These are phyloP conservation scores for Pleurotus platypus DNA, from an alignment of 768 basidiomycete species.

Conservation along the genomic window DNA sequence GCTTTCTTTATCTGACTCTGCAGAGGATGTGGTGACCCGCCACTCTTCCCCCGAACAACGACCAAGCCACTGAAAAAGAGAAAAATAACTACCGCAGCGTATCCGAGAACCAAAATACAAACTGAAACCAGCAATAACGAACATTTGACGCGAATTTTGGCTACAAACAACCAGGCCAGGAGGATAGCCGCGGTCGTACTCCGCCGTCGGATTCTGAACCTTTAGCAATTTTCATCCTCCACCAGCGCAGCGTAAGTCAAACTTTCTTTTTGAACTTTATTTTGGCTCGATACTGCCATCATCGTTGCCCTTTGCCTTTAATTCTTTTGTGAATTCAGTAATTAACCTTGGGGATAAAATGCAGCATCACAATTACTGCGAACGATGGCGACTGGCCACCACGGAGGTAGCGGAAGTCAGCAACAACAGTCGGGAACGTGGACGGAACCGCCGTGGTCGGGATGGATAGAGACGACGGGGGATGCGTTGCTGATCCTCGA, in stretches of 20 bases:
- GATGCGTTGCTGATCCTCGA: constrained; percentile 97
- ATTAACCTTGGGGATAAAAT: background rate
- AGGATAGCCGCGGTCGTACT: constrained; percentile 33
- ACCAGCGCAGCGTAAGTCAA: constrained; percentile 68
- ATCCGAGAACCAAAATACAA: background rate
- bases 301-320: constrained; percentile 25
- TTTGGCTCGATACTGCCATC: constrained; percentile 32
- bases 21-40: background rate
- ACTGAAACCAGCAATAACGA: too few species aligned
- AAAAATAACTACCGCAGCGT: too few species aligned
- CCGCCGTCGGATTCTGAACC: constrained; percentile 14
- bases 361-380: constrained; percentile 11
- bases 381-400: constrained; percentile 35
- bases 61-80: background rate
- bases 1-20: background rate
- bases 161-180: constrained; percentile 5
- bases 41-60: constrained; percentile 8
- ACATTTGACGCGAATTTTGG: too few species aligned
- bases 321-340: background rate
- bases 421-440: constrained; percentile 46
- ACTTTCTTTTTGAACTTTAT: constrained; percentile 70
- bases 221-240: constrained; percentile 39
- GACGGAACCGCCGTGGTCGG: constrained; percentile 89
- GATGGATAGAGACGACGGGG: constrained; percentile 93
- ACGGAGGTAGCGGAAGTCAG: constrained; percentile 18